Base-by-base conservation (phyloP, 495 filamentous ascomycete species). In the Polyplosphaeria fusca region DNA sequence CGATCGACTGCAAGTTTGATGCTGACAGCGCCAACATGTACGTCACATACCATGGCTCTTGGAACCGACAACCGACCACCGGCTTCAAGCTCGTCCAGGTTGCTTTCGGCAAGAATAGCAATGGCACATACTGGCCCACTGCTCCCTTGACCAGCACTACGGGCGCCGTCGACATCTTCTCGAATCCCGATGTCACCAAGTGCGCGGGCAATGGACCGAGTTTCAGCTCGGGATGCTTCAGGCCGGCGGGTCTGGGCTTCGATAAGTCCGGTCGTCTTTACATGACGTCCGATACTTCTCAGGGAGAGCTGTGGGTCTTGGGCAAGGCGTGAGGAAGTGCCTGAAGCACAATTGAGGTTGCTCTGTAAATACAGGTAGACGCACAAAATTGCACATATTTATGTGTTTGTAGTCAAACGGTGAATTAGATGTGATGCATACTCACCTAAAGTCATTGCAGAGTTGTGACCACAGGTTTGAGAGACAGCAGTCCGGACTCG, bases 1-100 rank as follows among this genome's bases (percentile, higher is more conserved):
- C 60, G n/a, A 63, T 63, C 43, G 60, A 63, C 44, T 23, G 32
- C 47, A 63, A 63, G 20, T 63, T 63, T 52, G 60, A 63, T 40
- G 37, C 40, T 13, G 37, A 41, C 12, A 53, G 45, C 47, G 18
- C 25, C 1, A 54, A 59, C 23, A 4, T 47, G 24, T 63, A 55
- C 27, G 41, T 63, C 32, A 58, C 60, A 0, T 63, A 49, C 44
- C 60, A 63, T 32, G 60, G 60, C 28, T 58, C 54, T 12, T 63
- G 60, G 60, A 45, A 63, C 43, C 47, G 60, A 14, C 13, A 14
- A 12, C 60, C 60, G 1, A 63, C 60, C 2, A 63, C 60, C 1
- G 60, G 60, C 13, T 63, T 63, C 55, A 63, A 63, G 47, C 19
- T 63, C 14, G 55, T 63, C 16, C 7, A 19, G n/a, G 52, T 63